Percentiles rank a stretch among this genome's conserved stretches.
Evolutionary conservation across 2,329 filamentous ascomycete species (phyloP).

Genomic region (Rhinocladiella mackenziei): DNA sequence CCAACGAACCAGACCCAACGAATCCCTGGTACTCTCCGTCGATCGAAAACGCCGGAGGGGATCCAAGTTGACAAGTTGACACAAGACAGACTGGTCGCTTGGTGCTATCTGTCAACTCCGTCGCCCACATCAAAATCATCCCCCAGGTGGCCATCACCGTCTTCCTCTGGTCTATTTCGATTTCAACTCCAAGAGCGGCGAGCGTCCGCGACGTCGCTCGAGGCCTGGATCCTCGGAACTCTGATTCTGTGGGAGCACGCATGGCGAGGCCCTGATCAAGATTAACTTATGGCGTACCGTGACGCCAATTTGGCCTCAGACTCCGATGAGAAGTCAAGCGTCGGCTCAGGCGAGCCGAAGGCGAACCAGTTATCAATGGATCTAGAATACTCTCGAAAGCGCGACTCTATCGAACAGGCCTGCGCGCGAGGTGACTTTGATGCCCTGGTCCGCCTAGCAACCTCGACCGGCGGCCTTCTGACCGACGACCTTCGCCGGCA

Average conservation of each 20-base stretch:
- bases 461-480: slow-evolving; percentile 63
- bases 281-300: slow-evolving; percentile 3
- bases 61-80: slow-evolving; percentile 19
- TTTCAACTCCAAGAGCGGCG: slow-evolving; percentile 25
- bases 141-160: slow-evolving; percentile 16
- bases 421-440: slow-evolving; percentile 57
- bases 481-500: slow-evolving; percentile 63
- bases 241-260: too few species aligned
- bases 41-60: neutral
- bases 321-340: slow-evolving; percentile 6
- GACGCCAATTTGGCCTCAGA: slow-evolving; percentile 11
- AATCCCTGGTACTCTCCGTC: too few species aligned
- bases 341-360: slow-evolving; percentile 6
- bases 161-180: slow-evolving; percentile 17
- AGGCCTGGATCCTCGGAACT: neutral
- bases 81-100: slow-evolving; percentile 8
- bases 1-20: too few species aligned
- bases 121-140: slow-evolving; percentile 20
- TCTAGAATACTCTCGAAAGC: slow-evolving; percentile 36
- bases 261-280: slow-evolving; percentile 7
- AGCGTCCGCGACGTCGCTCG: slow-evolving; percentile 8
- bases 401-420: slow-evolving; percentile 53
- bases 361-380: slow-evolving; percentile 7
- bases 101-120: slow-evolving; percentile 26
- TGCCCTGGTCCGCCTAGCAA: slow-evolving; percentile 56